A percentile compares a stretch with the other conserved stretches of the same genome.
phyloP scores from a whole-genome alignment of 2,329 filamentous ascomycete genomes.

The Colletotrichum agaves region DNA sequence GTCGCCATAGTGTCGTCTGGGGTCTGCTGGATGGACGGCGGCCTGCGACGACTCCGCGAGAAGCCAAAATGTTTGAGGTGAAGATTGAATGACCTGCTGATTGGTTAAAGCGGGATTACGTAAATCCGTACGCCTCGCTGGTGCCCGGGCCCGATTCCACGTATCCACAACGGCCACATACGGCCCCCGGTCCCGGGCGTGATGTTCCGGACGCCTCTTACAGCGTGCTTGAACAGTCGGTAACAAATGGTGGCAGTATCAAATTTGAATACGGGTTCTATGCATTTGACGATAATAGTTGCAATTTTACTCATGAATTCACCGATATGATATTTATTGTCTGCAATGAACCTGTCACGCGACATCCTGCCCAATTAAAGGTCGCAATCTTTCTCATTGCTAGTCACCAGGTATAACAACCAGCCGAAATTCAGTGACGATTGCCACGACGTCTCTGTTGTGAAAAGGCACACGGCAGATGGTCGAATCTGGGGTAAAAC shows the following conservation, averaged over 20 bases:
- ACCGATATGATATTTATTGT: no score
- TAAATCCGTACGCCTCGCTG: constrained; percentile 18
- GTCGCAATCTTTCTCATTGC: no score
- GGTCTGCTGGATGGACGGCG: constrained; percentile 9
- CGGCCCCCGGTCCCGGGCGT: not conserved
- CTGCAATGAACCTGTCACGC: no score
- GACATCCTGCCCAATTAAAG: no score
- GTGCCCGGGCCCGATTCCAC: not conserved
- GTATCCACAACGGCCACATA: not conserved
- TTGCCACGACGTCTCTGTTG: not conserved
- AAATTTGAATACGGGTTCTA: no score
- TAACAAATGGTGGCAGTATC: no score
- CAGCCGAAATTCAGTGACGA: not conserved
- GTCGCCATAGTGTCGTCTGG: constrained; percentile 50
- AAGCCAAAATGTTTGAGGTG: constrained; percentile 32
- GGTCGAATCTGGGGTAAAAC: not conserved
- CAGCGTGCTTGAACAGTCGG: no score
- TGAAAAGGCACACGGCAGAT: not conserved
- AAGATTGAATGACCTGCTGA: constrained; percentile 13
- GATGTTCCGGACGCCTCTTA: no score
- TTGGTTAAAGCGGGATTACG: constrained; percentile 27
- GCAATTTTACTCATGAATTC: no score
- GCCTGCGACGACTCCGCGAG: constrained; percentile 12
- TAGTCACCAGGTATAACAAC: no score
- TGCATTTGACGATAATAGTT: no score